Evolutionary conservation across 345 rosid species (phyloP).

Genomic region (Eucalyptus pauciflora): DNA sequence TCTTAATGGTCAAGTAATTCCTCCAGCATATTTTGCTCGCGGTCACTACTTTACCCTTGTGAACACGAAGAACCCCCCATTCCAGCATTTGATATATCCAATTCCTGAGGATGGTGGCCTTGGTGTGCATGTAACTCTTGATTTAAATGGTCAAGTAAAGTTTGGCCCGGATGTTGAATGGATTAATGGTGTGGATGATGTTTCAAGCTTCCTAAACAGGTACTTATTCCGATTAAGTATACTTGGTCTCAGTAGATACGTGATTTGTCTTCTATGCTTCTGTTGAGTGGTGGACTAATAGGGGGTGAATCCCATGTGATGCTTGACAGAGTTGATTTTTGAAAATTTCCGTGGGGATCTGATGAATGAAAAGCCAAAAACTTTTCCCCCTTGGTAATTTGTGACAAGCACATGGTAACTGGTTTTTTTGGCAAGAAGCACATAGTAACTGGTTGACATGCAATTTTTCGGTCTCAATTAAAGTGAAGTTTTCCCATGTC

Average conservation of each 20-base stretch:
- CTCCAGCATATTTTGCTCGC: slow-evolving; percentile 58
- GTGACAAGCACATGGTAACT: not conserved
- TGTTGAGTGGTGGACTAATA: not conserved
- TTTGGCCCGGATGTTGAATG: slow-evolving; percentile 98
- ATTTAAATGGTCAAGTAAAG: slow-evolving; percentile 78
- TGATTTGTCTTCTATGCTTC: not conserved
- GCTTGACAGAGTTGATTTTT: not conserved
- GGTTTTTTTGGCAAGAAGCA: not conserved
- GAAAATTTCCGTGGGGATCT: not conserved
- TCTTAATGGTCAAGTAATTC: slow-evolving; percentile 23
- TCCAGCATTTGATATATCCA: slow-evolving; percentile 69
- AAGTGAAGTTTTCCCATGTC: not conserved
- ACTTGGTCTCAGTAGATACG: not conserved
- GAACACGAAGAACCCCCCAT: slow-evolving; percentile 36
- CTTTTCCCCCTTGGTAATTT: not conserved
- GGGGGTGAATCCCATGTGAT: not conserved
- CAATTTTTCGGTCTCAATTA: not conserved
- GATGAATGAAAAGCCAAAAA: not conserved
- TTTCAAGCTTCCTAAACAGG: slow-evolving; percentile 70
- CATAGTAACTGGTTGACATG: not conserved
- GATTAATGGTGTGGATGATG: slow-evolving; percentile 46
- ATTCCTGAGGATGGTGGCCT: slow-evolving; percentile 89
- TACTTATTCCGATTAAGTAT: slow-evolving; percentile 3
- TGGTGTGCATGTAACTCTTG: slow-evolving; percentile 87
- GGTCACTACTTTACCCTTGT: slow-evolving; percentile 77